These are phyloP conservation scores for Alternaria sp. DNA, from an alignment of 2,329 filamentous ascomycete species.

Conservation along the genomic window DNA sequence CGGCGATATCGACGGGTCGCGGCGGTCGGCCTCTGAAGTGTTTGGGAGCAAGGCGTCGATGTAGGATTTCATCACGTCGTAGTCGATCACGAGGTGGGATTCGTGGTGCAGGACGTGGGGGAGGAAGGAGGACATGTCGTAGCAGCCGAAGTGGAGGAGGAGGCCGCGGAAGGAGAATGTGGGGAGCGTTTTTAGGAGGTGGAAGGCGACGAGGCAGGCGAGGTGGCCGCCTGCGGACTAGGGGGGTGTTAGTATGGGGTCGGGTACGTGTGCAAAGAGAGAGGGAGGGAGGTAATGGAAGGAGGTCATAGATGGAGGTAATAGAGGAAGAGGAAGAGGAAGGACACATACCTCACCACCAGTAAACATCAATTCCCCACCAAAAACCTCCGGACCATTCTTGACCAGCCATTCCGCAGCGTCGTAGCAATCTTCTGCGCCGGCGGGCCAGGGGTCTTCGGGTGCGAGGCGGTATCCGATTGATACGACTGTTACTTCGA, in stretches of 20 bases:
- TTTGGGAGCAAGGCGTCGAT: constrained; percentile 54
- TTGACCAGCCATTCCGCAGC: constrained; percentile 61
- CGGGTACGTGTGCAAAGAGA: background rate
- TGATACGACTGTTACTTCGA: constrained; percentile 58
- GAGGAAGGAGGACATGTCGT: constrained; percentile 55
- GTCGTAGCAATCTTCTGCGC: constrained; percentile 64
- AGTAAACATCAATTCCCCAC: constrained; percentile 53
- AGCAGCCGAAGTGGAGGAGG: constrained; percentile 61
- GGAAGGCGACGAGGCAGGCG: constrained; percentile 54
- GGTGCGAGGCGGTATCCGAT: constrained; percentile 67
- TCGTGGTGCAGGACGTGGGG: constrained; percentile 50
- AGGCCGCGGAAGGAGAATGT: constrained; percentile 56
- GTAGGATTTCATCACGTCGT: constrained; percentile 56
- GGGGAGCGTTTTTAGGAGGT: constrained; percentile 51
- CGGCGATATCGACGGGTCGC: constrained; percentile 56
- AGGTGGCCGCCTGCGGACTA: constrained; percentile 61
- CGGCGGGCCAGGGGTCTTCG: constrained; percentile 63
- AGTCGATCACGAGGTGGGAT: constrained; percentile 53
- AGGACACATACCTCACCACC: constrained; percentile 44
- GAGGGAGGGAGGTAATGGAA: background rate
- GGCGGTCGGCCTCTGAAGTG: constrained; percentile 49
- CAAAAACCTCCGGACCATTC: constrained; percentile 52
- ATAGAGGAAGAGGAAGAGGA: background rate
- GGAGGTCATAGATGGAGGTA: background rate
- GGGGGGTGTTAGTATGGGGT: background rate